Conservation (phyloP, 306 rosid species). For the Lathyrus tuberosus region DNA sequence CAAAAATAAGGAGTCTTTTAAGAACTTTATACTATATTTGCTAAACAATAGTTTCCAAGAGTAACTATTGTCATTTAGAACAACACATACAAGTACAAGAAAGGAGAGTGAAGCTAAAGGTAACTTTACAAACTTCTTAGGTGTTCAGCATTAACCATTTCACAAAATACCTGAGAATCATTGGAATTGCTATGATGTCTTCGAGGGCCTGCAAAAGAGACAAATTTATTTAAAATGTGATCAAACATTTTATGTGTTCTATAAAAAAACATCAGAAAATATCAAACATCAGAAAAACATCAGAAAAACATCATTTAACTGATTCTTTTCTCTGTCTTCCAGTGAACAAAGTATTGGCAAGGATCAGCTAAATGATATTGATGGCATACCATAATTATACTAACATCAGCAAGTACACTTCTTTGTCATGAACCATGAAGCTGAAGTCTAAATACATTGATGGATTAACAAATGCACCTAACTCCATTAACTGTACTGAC, state of each 20-base stretch:
- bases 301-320: conserved; percentile 18
- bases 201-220: conserved; percentile 70
- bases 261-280: conserved; percentile 19
- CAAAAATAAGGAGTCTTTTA: too few relatives aligned
- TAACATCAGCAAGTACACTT: conserved; percentile 7
- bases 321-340: not conserved
- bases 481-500: conserved; percentile 7
- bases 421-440: conserved; percentile 11
- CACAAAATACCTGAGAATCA: too few relatives aligned
- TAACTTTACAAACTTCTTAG: too few relatives aligned
- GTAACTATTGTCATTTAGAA: too few relatives aligned
- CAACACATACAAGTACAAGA: too few relatives aligned
- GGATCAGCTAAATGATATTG: conserved; percentile 9
- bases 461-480: conserved; percentile 14
- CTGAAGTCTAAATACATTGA: conserved; percentile 10
- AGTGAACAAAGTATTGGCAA: conserved; percentile 19
- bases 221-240: conserved; percentile 19
- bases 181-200: conserved; percentile 71
- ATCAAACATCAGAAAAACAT: conserved; percentile 15
- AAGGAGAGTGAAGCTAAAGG: too few relatives aligned
- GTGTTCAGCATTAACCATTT: too few relatives aligned
- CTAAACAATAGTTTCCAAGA: too few relatives aligned
- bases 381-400: not conserved
- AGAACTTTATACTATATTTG: too few relatives aligned
- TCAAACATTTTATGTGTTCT: not conserved